Percentiles rank a stretch among this genome's conserved stretches.
phyloP scores from a whole-genome alignment of 2,329 filamentous ascomycete species.

The Beauveria sp. region DNA sequence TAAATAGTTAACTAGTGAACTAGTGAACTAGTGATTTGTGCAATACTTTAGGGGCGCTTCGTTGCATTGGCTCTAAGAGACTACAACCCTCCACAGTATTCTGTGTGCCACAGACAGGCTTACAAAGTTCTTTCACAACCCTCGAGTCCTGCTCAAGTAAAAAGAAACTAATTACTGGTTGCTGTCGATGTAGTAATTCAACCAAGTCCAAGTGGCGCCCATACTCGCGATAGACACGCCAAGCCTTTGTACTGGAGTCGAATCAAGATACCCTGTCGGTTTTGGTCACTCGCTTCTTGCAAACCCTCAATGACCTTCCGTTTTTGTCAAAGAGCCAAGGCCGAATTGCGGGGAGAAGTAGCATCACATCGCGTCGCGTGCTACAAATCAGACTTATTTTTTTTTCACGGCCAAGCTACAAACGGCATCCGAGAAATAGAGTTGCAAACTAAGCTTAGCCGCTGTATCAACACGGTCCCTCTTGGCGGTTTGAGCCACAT shows the following conservation, averaged over 20 bases:
- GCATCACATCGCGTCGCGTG: background rate
- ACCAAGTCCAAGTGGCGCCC: background rate
- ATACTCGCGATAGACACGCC: background rate
- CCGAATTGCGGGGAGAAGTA: background rate
- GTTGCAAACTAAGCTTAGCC: background rate
- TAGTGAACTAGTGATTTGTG: too few relatives aligned
- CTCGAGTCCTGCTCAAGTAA: background rate
- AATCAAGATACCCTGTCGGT: background rate
- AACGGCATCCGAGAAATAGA: background rate
- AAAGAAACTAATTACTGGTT: background rate
- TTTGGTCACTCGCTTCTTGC: background rate
- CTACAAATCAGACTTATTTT: background rate
- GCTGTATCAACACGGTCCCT: background rate
- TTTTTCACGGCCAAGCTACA: background rate
- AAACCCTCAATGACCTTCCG: background rate
- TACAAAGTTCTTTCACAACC: background rate
- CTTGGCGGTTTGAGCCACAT: background rate
- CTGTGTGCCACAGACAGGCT: background rate
- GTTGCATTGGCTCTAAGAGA: too few relatives aligned
- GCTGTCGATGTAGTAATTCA: background rate
- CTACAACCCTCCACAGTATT: too few relatives aligned
- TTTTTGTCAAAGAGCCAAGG: background rate
- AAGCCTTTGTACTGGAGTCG: background rate
- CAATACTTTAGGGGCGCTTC: background rate
- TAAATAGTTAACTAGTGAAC: too few relatives aligned